phyloP scores from a whole-genome alignment of 169 alveolate genomes.

The Eimeria nieschulzi region DNA sequence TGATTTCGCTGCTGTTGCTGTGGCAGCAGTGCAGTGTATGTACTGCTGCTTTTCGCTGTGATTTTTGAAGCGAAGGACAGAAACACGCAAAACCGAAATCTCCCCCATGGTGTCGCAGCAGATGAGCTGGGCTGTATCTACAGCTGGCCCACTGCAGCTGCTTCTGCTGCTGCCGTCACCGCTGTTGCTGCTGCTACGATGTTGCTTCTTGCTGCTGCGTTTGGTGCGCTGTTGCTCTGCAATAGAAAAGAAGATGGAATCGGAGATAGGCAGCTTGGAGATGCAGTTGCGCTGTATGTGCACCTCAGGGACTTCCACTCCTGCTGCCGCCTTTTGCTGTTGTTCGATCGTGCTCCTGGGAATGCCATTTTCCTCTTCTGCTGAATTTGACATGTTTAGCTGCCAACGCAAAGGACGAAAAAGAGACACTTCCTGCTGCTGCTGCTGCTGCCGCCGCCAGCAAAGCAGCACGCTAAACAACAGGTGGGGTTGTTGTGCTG shows the following conservation, averaged over 20 bases:
- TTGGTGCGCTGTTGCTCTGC: neutral
- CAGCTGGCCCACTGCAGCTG: neutral
- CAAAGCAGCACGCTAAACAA: conserved; percentile 1
- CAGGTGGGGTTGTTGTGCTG: neutral
- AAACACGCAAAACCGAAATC: conserved; percentile 21
- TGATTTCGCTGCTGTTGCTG: neutral
- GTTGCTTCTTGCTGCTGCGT: neutral
- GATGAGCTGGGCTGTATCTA: neutral
- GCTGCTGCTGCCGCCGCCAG: conserved; percentile 2
- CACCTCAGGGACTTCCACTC: neutral
- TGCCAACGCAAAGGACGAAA: neutral
- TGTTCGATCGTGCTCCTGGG: neutral
- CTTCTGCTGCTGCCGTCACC: neutral
- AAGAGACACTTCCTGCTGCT: neutral
- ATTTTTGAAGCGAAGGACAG: neutral
- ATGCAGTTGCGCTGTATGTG: conserved; percentile 32
- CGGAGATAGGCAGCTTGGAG: conserved; percentile 8
- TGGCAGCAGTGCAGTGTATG: neutral
- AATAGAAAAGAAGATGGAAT: neutral
- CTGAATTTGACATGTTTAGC: neutral
- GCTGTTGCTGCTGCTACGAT: neutral
- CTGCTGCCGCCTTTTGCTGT: neutral
- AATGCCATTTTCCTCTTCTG: too few species aligned
- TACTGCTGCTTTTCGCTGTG: conserved; percentile 9
- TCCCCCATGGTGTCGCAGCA: conserved; percentile 28